phyloP scores from a whole-genome alignment of 371 early-diverging fungal genomes.

The Rhizopus sp. region DNA sequence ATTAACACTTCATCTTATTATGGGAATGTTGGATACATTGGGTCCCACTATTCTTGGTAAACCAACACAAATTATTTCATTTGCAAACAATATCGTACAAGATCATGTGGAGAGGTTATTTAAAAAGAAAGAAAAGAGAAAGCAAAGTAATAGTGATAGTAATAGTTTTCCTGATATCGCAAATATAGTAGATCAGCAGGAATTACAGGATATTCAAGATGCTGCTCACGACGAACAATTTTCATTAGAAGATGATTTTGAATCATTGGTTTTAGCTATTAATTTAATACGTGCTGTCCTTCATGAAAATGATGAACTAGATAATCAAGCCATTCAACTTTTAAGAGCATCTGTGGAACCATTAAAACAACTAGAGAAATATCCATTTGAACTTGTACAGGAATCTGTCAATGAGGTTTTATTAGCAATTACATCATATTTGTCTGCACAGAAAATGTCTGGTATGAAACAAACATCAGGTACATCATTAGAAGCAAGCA shows the following conservation, averaged over 20 bases:
- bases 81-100: constrained; percentile 73
- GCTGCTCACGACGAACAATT: constrained; percentile 44
- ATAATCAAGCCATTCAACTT: constrained; percentile 48
- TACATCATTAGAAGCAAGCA: constrained; percentile 37
- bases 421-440: constrained; percentile 49
- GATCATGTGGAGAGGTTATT: constrained; percentile 32
- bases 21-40: constrained; percentile 66
- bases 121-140: constrained; percentile 10
- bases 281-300: constrained; percentile 50
- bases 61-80: constrained; percentile 76
- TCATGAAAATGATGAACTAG: constrained; percentile 57
- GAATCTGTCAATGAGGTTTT: constrained; percentile 62
- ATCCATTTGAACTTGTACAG: constrained; percentile 56
- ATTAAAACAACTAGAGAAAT: constrained; percentile 54
- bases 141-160: background rate
- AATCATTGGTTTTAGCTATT: constrained; percentile 43
- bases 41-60: constrained; percentile 79
- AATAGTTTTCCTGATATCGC: constrained; percentile 32
- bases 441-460: constrained; percentile 37
- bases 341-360: constrained; percentile 55
- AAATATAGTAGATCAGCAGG: constrained; percentile 36
- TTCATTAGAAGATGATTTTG: constrained; percentile 42
- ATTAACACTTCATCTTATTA: constrained; percentile 58
- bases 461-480: constrained; percentile 10
- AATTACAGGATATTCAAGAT: too few species aligned